These are phyloP conservation scores for Plasmodium sp. DNA, from an alignment of 169 alveolate genomes.

Conservation along the genomic window DNA sequence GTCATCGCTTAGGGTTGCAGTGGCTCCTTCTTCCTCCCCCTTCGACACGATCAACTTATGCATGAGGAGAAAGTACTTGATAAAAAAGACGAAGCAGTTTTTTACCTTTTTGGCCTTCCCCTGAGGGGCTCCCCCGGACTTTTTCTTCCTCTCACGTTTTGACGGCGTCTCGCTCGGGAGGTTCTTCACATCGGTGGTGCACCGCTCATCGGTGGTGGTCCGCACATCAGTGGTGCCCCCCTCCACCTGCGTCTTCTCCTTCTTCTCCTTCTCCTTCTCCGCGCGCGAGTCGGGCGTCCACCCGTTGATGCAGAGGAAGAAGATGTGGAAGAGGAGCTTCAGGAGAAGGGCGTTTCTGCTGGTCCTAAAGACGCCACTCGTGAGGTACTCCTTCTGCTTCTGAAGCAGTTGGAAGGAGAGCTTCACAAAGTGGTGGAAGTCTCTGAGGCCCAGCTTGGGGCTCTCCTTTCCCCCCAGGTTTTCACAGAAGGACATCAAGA, in stretches of 20 bases:
- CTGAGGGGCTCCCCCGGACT: not conserved
- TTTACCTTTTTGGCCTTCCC: not conserved
- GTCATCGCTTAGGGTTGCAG: not conserved
- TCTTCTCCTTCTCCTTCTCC: not conserved
- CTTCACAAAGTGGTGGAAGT: conserved; percentile 17
- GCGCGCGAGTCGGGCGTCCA: not conserved
- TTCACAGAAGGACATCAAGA: conserved; percentile 21
- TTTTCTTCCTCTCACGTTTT: not conserved
- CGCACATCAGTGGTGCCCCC: not conserved
- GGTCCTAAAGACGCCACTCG: not conserved
- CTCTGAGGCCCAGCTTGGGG: not conserved
- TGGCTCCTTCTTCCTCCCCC: conserved; percentile 3
- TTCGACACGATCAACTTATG: not conserved
- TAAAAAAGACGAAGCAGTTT: conserved; percentile 31
- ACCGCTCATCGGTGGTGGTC: no score
- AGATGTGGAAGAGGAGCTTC: conserved; percentile 29
- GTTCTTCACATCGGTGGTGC: not conserved
- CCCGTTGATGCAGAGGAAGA: conserved; percentile 15
- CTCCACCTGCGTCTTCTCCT: not conserved
- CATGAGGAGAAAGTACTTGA: conserved; percentile 16
- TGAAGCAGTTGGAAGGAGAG: conserved; percentile 2
- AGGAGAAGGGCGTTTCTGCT: not conserved
- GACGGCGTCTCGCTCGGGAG: not conserved
- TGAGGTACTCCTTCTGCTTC: conserved; percentile 2
- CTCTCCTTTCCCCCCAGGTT: not conserved